Evolutionary conservation across 306 rosid genomes (phyloP), one percentile per base, ranked within the genome.

Genomic region (Cucumis hystrix): DNA sequence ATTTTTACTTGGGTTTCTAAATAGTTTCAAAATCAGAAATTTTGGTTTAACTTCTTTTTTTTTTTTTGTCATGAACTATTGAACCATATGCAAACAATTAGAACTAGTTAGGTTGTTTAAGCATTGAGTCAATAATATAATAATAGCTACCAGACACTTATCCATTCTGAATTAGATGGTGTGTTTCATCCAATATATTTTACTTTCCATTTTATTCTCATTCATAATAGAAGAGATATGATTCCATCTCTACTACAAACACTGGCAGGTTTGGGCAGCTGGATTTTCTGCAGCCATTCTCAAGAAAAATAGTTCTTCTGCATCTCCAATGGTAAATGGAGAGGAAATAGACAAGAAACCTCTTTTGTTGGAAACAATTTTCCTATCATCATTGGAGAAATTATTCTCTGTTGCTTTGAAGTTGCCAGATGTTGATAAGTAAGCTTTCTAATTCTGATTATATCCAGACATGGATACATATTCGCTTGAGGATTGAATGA

Each of bases 191-290:
- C 43, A 28, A 14, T 47, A 11, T 72, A 13, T 47, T 72, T 16
- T 23, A 12, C 35, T 28, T 47, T 51, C 45, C 76, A 23, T 15
- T 65, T 65, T 20, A 20, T 41, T 40, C 74, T 14, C 73, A 61
- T 40, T 21, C 20, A 39, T 67, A 78, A 8, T 55, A 30, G 52
- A 20, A 58, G 43, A 47, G 57, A 47, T 17, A 28, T 47, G 74
- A 69, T 71, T 23, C 28, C 60, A 49, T 71, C 15, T 49, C 21
- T 13, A 12, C 41, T 7, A 69, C 56, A 7, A 16, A 78, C 59
- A 71, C 33, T 76, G 23, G 40, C 83, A 95, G 98, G 97, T 95
- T 70, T 95, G 96, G 97, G 97, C 98, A 71, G 96, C 97, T 2
- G 98, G 98, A 56, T 95, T 95, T 79, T 82, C 89, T 74, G 85